Percentiles rank a stretch among this genome's conserved stretches.
Conservation (phyloP, 345 rosid genomes). For the Angophora floribunda region DNA sequence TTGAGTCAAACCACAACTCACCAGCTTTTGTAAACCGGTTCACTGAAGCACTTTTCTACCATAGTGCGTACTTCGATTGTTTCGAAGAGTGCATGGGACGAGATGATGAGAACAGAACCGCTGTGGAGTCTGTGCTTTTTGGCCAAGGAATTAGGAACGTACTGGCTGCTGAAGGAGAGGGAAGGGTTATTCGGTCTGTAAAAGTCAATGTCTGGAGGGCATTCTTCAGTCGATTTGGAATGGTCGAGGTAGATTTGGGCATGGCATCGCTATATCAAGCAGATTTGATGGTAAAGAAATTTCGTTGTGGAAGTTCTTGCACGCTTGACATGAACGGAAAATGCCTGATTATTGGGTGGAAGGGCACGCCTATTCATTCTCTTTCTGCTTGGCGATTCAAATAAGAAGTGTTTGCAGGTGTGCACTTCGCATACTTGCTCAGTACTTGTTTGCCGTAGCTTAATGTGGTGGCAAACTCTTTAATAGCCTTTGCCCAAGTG, state of each 20-base stretch:
- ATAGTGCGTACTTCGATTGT: conserved; percentile 17
- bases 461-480: too few relatives aligned
- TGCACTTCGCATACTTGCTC: not conserved
- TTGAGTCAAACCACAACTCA: conserved; percentile 11
- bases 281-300: conserved; percentile 1
- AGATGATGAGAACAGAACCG: conserved; percentile 1
- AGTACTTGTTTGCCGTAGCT: not conserved
- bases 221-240: conserved; percentile 11
- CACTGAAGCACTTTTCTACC: conserved; percentile 3
- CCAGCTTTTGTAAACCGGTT: conserved; percentile 10
- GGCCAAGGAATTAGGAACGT: conserved; percentile 5
- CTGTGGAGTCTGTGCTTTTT: not conserved
- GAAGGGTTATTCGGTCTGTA: conserved; percentile 8
- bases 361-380: conserved; percentile 18
- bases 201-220: conserved; percentile 19
- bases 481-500: not conserved
- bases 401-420: not conserved
- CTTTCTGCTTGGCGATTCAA: conserved; percentile 14
- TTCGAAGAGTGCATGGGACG: conserved; percentile 11
- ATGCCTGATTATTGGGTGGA: conserved; percentile 16
- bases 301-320: conserved; percentile 9
- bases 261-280: conserved; percentile 14
- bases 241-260: conserved; percentile 17
- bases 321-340: conserved; percentile 9
- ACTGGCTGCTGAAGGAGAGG: conserved; percentile 19